Evolutionary conservation across 1,284 basidiomycete species (phyloP), one percentile per base, ranked within the genome.

Genomic region (Melampsora larici-populina): DNA sequence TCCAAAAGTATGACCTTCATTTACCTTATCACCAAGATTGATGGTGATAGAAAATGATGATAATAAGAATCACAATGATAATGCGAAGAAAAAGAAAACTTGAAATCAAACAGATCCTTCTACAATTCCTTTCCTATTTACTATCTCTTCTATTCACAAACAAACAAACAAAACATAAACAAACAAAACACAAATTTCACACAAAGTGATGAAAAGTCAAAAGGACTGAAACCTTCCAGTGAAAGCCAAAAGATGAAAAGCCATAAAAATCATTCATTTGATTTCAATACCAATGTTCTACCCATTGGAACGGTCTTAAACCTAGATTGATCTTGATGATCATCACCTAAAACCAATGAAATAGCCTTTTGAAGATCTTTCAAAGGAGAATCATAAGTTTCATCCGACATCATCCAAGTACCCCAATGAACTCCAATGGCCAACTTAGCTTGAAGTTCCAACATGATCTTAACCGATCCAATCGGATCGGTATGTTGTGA

Each of bases 331-430:
- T 1, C 55, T 29, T n/a, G 55, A 24, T n/a, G 55, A 7, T 58
- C 51, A 55, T 24, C 26, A n/a, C 55, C 18, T 8, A 58, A 29
- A 8, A 58, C 9, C 1, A 29, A 8, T 7, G n/a, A 29, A n/a
- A 58, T 15, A n/a, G 55, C 55, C 13, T 58, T 11, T 15, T 24
- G 3, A 29, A 58, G 55, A 58, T 58, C 55, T 58, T 29, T 58
- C 7, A 58, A 24, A n/a, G 55, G 55, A 7, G 55, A 58, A n/a
- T 58, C 55, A 58, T 58, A 58, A 58, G 26, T 64, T 36, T 85
- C 85, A 79, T 85, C 86, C 58, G 82, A 82, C 84, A 86, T 85
- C 69, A 84, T 80, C 86, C 86, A 86, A 0, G 86, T 86, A 5
- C 85, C 85, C 84, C 85, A 86, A 79, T 86, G 86, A 63, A 86